Conservation (phyloP, 805 yeast genomes). For the Candida morakotiae region DNA sequence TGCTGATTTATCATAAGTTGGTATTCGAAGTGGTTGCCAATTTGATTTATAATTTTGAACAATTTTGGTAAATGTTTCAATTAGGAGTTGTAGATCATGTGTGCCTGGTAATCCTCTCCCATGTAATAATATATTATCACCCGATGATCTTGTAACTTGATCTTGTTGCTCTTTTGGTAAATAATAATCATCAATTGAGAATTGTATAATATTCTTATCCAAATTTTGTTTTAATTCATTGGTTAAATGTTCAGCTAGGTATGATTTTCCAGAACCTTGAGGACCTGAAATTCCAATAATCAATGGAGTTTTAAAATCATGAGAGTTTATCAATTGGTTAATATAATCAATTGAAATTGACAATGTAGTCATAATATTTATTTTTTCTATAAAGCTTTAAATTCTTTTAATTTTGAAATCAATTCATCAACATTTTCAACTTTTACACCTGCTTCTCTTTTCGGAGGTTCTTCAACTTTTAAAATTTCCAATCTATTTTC, state of each 20-base stretch:
- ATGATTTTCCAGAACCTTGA: conserved; percentile 78
- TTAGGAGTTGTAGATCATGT: conserved; percentile 62
- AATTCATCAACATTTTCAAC: conserved; percentile 82
- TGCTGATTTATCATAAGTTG: conserved; percentile 75
- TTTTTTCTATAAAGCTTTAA: conserved; percentile 53
- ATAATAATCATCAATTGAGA: conserved; percentile 88
- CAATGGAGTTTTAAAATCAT: conserved; percentile 30
- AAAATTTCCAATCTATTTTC: conserved; percentile 62
- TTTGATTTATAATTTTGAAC: conserved; percentile 13
- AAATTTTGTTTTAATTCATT: conserved; percentile 29
- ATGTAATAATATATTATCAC: conserved; percentile 52
- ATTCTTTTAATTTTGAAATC: conserved; percentile 69
- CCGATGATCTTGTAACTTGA: conserved; percentile 32
- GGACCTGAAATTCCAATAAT: conserved; percentile 64
- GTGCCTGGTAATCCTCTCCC: conserved; percentile 96
- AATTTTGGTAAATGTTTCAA: conserved; percentile 28
- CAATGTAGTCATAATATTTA: conserved; percentile 1
- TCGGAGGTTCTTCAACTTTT: conserved; percentile 81
- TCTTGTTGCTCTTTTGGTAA: conserved; percentile 61
- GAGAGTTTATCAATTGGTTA: conserved; percentile 10
- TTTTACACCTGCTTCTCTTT: conserved; percentile 75
- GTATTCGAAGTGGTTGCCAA: conserved; percentile 31
- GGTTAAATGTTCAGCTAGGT: conserved; percentile 42
- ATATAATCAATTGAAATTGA: conserved; percentile 21
- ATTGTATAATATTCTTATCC: conserved; percentile 34